A percentile compares a stretch with the other conserved stretches of the same genome.
These are phyloP conservation scores for Saccharomycopsis selenospora DNA, from an alignment of 805 yeast species.

Conservation along the genomic window DNA sequence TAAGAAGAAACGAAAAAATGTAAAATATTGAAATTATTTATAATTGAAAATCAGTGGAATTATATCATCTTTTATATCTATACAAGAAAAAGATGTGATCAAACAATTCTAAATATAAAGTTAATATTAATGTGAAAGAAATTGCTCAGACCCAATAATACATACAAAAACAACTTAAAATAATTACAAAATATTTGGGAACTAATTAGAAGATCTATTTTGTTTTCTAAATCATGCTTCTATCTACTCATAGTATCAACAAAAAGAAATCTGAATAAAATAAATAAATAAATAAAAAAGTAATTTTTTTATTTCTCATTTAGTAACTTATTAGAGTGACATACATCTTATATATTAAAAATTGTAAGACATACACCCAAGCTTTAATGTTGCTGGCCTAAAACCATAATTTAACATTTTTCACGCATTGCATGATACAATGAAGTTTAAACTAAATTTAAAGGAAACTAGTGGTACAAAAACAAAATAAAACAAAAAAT, in stretches of 20 bases:
- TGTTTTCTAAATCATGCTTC: too few species aligned
- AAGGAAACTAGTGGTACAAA: too few species aligned
- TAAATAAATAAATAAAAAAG: neutral
- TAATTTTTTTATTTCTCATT: neutral
- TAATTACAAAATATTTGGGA: slow-evolving; percentile 1
- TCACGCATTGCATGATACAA: too few species aligned
- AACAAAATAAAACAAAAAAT: too few species aligned
- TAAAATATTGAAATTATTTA: neutral
- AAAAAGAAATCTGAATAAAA: too few species aligned
- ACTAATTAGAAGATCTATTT: slow-evolving; percentile 1
- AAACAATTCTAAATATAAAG: neutral
- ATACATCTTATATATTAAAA: neutral
- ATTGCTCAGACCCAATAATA: slow-evolving; percentile 3
- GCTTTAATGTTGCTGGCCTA: too few species aligned
- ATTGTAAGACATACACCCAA: too few species aligned
- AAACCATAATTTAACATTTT: too few species aligned
- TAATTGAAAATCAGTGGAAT: neutral
- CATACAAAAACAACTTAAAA: neutral
- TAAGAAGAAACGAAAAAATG: neutral
- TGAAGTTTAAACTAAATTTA: too few species aligned
- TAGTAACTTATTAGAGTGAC: neutral
- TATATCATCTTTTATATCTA: neutral
- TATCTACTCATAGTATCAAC: too few species aligned
- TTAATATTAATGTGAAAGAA: neutral
- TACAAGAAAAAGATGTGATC: neutral